A percentile compares a stretch with the other conserved stretches of the same genome.
phyloP scores from a whole-genome alignment of 225 moss, liverwort and hornwort genomes.

The Ulota crispa region DNA sequence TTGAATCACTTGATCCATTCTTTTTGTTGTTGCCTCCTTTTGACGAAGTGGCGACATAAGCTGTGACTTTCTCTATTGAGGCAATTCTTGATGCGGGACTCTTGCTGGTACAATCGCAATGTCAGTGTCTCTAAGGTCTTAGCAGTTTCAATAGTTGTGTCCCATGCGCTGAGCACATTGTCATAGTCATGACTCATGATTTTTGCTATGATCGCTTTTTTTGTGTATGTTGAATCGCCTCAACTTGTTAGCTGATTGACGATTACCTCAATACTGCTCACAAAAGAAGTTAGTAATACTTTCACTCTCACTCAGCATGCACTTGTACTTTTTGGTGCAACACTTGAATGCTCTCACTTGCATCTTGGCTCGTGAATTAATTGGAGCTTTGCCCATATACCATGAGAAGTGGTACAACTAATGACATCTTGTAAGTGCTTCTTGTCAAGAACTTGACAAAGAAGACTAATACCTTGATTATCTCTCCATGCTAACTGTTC shows the following conservation, averaged over 20 bases:
- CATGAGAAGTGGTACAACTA: too few relatives aligned
- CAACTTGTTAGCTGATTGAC: neutral
- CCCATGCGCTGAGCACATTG: neutral
- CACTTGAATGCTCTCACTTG: neutral
- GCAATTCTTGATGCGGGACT: neutral
- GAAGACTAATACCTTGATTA: too few relatives aligned
- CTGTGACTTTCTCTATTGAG: too few relatives aligned
- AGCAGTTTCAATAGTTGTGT: neutral
- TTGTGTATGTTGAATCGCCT: neutral
- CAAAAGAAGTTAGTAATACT: neutral
- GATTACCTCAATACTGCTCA: neutral
- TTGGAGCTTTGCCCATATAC: too few relatives aligned
- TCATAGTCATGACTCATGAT: neutral
- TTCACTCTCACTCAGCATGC: neutral
- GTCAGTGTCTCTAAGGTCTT: neutral
- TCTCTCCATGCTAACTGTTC: too few relatives aligned
- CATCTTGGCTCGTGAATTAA: neutral
- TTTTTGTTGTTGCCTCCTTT: too few relatives aligned
- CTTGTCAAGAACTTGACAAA: too few relatives aligned
- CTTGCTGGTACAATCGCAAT: neutral
- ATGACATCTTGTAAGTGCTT: too few relatives aligned
- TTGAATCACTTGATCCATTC: neutral
- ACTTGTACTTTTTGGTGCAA: neutral
- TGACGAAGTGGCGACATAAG: neutral
- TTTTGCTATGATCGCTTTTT: neutral